Evolutionary conservation across 2,329 filamentous ascomycete species (phyloP).

Genomic region (Colletotrichum sp.): DNA sequence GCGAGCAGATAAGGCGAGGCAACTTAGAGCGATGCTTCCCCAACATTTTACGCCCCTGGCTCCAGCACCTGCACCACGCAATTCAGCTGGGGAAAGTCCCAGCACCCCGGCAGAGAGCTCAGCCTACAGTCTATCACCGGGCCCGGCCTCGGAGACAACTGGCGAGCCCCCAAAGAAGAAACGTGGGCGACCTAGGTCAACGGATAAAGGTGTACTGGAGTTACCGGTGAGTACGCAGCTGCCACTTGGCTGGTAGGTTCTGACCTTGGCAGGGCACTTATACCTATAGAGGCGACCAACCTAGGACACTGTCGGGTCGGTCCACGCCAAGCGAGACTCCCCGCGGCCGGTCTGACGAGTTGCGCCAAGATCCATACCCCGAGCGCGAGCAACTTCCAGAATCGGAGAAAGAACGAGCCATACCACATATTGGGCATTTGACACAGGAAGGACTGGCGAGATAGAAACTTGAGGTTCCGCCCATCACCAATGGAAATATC

Average conservation of each 20-base stretch:
- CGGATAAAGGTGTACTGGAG: background rate
- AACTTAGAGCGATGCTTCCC: conserved; percentile 34
- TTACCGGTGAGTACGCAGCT: background rate
- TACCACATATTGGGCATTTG: conserved; percentile 8
- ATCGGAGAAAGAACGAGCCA: conserved; percentile 5
- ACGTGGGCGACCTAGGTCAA: conserved; percentile 6
- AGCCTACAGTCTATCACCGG: conserved; percentile 6
- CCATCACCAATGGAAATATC: background rate
- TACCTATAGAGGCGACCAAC: background rate
- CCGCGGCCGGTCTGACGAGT: background rate
- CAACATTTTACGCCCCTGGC: conserved; percentile 36
- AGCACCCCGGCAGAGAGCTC: conserved; percentile 3
- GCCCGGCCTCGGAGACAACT: background rate
- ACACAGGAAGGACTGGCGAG: conserved; percentile 15
- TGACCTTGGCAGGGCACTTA: background rate
- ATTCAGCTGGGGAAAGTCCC: background rate
- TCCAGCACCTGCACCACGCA: conserved; percentile 1
- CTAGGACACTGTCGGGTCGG: background rate
- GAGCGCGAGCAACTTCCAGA: background rate
- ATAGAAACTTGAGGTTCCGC: background rate
- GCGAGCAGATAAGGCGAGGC: conserved; percentile 44
- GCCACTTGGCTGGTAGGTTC: background rate
- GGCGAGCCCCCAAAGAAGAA: background rate
- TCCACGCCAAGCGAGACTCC: background rate
- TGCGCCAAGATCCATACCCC: background rate